A percentile compares a stretch with the other conserved stretches of the same genome.
Conservation (phyloP, 768 basidiomycete species). For the Lactifluus pinguis region DNA sequence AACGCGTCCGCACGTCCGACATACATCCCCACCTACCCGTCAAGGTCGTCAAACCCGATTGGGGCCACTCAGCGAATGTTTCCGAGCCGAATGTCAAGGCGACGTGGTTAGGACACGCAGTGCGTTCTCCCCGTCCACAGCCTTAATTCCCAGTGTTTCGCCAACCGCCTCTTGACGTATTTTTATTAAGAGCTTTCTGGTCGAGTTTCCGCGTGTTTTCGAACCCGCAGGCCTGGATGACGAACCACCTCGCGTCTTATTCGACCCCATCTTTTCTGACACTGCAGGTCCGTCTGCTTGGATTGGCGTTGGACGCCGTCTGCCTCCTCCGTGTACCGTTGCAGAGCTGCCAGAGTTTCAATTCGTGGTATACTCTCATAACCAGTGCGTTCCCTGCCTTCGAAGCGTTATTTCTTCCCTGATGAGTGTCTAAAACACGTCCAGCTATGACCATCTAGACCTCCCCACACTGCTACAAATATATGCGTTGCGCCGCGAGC, state of each 20-base stretch:
- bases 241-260: constrained; percentile 28
- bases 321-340: constrained; percentile 30
- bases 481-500: constrained; percentile 17
- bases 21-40: constrained; percentile 15
- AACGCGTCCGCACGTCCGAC: constrained; percentile 17
- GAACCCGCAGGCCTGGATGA: not conserved
- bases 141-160: not conserved
- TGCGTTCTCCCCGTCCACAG: constrained; percentile 11
- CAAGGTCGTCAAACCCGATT: constrained; percentile 25
- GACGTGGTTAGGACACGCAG: constrained; percentile 25
- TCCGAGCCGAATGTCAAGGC: constrained; percentile 6
- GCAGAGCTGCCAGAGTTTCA: constrained; percentile 33
- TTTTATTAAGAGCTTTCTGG: constrained; percentile 23
- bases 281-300: constrained; percentile 26
- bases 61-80: constrained; percentile 5
- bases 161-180: not conserved
- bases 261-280: constrained; percentile 35
- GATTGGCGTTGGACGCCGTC: constrained; percentile 26
- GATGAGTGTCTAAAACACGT: not conserved
- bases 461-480: constrained; percentile 27
- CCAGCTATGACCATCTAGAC: constrained; percentile 38
- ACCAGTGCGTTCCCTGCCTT: constrained; percentile 30
- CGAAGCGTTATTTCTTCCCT: too few relatives aligned
- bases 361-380: constrained; percentile 34
- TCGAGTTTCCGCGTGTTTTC: constrained; percentile 22